Conservation (phyloP, 2,329 filamentous ascomycete species). For the Penicillium sp. region DNA sequence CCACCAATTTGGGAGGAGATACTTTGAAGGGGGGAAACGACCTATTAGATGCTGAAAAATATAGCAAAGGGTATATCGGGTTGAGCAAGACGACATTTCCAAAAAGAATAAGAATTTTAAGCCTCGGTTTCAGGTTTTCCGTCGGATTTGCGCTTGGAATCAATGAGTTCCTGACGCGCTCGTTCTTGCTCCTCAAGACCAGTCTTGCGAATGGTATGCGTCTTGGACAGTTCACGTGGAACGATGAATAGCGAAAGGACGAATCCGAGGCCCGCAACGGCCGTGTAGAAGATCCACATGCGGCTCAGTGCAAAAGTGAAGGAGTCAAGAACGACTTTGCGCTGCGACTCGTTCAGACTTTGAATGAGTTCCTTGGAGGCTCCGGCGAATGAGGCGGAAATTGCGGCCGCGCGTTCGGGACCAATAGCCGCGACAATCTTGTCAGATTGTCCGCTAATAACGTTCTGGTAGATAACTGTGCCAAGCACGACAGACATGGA, state of each 20-base stretch:
- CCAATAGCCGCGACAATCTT: constrained; percentile 26
- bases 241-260: constrained; percentile 37
- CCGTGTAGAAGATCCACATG: constrained; percentile 48
- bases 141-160: constrained; percentile 55
- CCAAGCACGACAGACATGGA: constrained; percentile 56
- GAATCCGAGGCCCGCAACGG: constrained; percentile 31
- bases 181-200: constrained; percentile 42
- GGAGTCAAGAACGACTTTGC: constrained; percentile 33
- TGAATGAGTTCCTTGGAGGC: constrained; percentile 31
- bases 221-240: constrained; percentile 34
- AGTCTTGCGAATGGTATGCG: constrained; percentile 41
- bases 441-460: constrained; percentile 29
- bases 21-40: no score
- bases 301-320: constrained; percentile 42
- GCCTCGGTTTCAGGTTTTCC: constrained; percentile 52
- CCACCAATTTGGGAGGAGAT: no score
- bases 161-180: constrained; percentile 33
- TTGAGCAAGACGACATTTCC: neutral
- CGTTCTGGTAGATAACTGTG: constrained; percentile 43
- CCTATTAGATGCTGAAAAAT: neutral
- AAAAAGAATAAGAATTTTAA: constrained; percentile 2
- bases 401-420: constrained; percentile 19
- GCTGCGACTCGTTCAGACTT: constrained; percentile 29
- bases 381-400: constrained; percentile 32
- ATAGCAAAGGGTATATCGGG: neutral